Evolutionary conservation across 192 early-diverging fungal genomes (phyloP), one percentile per base, ranked within the genome.

Genomic region (Ambispora gerdemannii): DNA sequence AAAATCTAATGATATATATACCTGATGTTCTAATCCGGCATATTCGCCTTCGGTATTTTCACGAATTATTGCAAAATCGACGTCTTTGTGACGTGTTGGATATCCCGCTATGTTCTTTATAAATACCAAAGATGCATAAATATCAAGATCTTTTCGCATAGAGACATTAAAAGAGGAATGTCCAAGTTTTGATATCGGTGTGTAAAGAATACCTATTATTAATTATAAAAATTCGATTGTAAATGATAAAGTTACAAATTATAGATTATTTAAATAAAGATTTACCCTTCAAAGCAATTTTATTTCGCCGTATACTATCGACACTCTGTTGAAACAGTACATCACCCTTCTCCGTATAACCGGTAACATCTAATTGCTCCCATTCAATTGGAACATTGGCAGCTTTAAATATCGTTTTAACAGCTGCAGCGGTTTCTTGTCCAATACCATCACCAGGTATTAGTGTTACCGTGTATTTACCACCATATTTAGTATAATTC

Each of bases 21-120:
- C 87, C 58, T 91, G 89, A 86, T 99, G 97, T 82, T 99, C 97
- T 61, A 96, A 87, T 15, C 97, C 97, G 79, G 95, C 92, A 89
- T 99, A 99, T 85, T 99, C 97, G 75, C 97, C 97, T 83, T 99
- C 97, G 53, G 97, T 99, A 88, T 99, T 99, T 77, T 99, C 97
- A 84, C 97, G 92, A 80, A 99, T 97, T 72, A 99, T 96, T 74
- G 92, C 92, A 90, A 99, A 94, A 83, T 99, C 91, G 47, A 99
- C 95, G 72, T 90, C 84, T 76, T 91, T 91, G 81, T 96, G 92
- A 75, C 95, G 91, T 55, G 95, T 87, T 25, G 90, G 78, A 75
- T 91, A 88, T 68, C 92, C 93, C 22, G 87, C 86, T 43, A 97
- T 82, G 86, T 97, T 96, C 83, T 91, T 90, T 78, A 93, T 91